Percentiles rank a stretch among this genome's conserved stretches.
Evolutionary conservation across 2,329 filamentous ascomycete genomes (phyloP).

Genomic region (Penicillium sp.): DNA sequence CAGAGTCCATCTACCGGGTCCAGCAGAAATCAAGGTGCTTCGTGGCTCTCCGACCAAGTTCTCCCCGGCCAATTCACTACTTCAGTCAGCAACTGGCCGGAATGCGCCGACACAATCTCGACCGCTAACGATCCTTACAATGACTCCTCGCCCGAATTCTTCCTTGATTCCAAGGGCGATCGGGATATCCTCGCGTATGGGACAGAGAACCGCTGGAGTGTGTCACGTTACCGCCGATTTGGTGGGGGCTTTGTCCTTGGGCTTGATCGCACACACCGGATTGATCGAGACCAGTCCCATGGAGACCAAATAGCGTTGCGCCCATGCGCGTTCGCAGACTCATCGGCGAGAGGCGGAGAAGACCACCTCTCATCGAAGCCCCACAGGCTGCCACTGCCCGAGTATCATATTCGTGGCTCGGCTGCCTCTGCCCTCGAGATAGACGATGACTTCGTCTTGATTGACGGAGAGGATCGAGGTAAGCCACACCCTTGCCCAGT

Average conservation of each 20-base stretch:
- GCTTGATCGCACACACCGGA: conserved; percentile 56
- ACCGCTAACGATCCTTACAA: neutral
- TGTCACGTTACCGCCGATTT: conserved; percentile 69
- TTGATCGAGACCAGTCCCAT: conserved; percentile 62
- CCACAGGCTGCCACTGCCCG: neutral
- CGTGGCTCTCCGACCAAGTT: neutral
- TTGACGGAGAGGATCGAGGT: conserved; percentile 41
- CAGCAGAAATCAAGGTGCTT: neutral
- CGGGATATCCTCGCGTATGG: conserved; percentile 72
- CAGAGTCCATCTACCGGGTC: neutral
- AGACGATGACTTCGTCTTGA: conserved; percentile 34
- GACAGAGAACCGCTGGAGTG: conserved; percentile 66
- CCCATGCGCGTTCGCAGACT: neutral
- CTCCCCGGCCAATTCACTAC: neutral
- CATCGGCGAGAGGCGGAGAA: neutral
- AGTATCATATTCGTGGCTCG: conserved; percentile 5
- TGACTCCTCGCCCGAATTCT: conserved; percentile 40
- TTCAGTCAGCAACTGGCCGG: neutral
- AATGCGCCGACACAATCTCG: neutral
- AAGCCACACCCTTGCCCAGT: conserved; percentile 29
- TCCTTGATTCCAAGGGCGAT: conserved; percentile 75
- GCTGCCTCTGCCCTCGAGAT: conserved; percentile 25
- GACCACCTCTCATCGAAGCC: neutral
- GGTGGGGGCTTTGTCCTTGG: conserved; percentile 73
- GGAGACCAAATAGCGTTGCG: conserved; percentile 26